Evolutionary conservation across 306 rosid genomes (phyloP).

Genomic region (Lablab purpureus): DNA sequence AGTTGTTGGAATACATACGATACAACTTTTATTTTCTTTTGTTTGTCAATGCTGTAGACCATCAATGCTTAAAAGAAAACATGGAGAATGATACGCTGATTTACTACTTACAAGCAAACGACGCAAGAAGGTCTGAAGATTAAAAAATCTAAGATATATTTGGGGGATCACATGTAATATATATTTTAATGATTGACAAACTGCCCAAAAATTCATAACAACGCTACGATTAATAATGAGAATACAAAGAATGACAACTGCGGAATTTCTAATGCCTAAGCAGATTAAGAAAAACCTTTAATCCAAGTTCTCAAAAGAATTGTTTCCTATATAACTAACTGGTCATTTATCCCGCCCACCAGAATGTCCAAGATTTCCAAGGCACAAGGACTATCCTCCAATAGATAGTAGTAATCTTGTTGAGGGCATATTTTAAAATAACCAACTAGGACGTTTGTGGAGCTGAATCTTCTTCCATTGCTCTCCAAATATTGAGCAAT

Average conservation of each 20-base stretch:
- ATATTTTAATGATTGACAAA: slow-evolving; percentile 26
- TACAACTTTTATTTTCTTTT: background rate
- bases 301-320: slow-evolving; percentile 48
- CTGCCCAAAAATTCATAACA: slow-evolving; percentile 19
- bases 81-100: background rate
- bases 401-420: slow-evolving; percentile 16
- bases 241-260: slow-evolving; percentile 48
- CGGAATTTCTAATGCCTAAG: slow-evolving; percentile 44
- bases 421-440: background rate
- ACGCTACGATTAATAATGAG: slow-evolving; percentile 41
- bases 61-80: background rate
- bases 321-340: slow-evolving; percentile 44
- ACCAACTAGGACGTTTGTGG: slow-evolving; percentile 27
- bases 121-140: background rate
- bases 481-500: slow-evolving; percentile 50
- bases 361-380: slow-evolving; percentile 27
- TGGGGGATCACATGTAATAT: slow-evolving; percentile 4
- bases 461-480: slow-evolving; percentile 41
- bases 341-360: slow-evolving; percentile 39
- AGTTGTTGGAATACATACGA: too few species aligned
- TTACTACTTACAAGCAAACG: slow-evolving; percentile 4
- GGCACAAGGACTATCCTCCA: slow-evolving; percentile 10
- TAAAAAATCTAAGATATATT: slow-evolving; percentile 43
- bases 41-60: background rate
- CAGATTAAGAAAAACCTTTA: slow-evolving; percentile 32